Evolutionary conservation across 2,329 filamentous ascomycete genomes (phyloP).

Genomic region (Cryphonectria parasitica): DNA sequence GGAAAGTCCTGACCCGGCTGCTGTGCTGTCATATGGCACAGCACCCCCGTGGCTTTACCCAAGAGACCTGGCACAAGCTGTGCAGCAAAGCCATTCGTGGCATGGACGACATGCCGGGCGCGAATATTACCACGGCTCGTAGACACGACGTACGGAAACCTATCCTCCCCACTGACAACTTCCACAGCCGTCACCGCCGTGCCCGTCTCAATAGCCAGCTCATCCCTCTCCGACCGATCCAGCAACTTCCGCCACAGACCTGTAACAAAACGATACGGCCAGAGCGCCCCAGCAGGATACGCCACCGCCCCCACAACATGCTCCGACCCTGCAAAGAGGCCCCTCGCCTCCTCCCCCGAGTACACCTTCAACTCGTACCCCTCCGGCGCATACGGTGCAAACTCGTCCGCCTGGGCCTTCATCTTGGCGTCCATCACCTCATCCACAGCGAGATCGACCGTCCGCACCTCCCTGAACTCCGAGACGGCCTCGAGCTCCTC

Average conservation of each 20-base stretch:
- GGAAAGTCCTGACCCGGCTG: slow-evolving; percentile 43
- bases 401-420: slow-evolving; percentile 45
- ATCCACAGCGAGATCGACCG: slow-evolving; percentile 51
- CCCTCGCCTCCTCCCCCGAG: slow-evolving; percentile 40
- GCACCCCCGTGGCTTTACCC: slow-evolving; percentile 48
- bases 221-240: slow-evolving; percentile 36
- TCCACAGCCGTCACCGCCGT: slow-evolving; percentile 42
- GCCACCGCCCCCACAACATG: slow-evolving; percentile 47
- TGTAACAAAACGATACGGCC: slow-evolving; percentile 55
- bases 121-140: slow-evolving; percentile 50
- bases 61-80: slow-evolving; percentile 55
- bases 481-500: slow-evolving; percentile 39
- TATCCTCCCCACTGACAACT: slow-evolving; percentile 7
- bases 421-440: slow-evolving; percentile 37
- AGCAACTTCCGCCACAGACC: slow-evolving; percentile 49
- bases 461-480: slow-evolving; percentile 50
- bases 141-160: slow-evolving; percentile 45
- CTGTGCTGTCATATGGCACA: slow-evolving; percentile 57
- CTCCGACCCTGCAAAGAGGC: slow-evolving; percentile 42
- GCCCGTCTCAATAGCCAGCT: slow-evolving; percentile 44
- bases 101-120: slow-evolving; percentile 58
- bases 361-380: slow-evolving; percentile 38
- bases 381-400: slow-evolving; percentile 26
- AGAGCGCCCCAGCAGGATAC: slow-evolving; percentile 53
- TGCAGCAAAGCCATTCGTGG: slow-evolving; percentile 58